Evolutionary conservation across 768 basidiomycete genomes (phyloP), one percentile per base, ranked within the genome.

Genomic region (Lanmaoa rubissima): DNA sequence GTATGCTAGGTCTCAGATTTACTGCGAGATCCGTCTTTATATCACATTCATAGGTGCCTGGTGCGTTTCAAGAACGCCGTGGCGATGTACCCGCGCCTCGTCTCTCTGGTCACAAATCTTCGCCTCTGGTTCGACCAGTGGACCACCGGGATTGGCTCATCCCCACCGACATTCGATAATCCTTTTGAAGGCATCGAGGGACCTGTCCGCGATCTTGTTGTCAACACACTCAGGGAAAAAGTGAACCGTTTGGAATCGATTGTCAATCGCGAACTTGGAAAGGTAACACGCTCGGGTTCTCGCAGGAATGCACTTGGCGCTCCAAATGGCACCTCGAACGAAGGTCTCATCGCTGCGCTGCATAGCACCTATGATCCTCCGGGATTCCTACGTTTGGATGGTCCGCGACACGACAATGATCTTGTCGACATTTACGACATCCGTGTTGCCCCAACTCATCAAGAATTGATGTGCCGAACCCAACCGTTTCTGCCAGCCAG

Each of bases 391-490:
- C 79, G 81, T 12, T 31, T 51, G 1, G 77, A 73, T 0, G 85
- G 85, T 0, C 76, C 79, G 0, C 79, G 89, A 1, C 88, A 91
- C 56, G 83, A 91, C 65, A 91, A 90, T 53, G 88, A 90, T 61
- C 74, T 70, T 44, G 65, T 70, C 26, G 77, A 84, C 38, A 84
- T 90, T 11, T 26, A 63, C 2, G 72, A 82, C 2, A 87, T 92
- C 43, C 75, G 82, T n/a, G 79, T 90, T 46, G 82, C 84, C 0
- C 90, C 90, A 0, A 91, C 90, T 0, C 79, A 87, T 42, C 69
- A 78, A 6, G 90, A 92, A 62, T 76, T 92, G 9, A 66, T 80
- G 43, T 82, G 73, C 19, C 69, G 65, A 0, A 24, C 72, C 12
- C 64, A 73, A 3, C 83, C 87, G 0, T 90, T 81, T 64, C 70